Evolutionary conservation across 768 basidiomycete species (phyloP), one percentile per base, ranked within the genome.

Genomic region (Podaxis pistillaris): DNA sequence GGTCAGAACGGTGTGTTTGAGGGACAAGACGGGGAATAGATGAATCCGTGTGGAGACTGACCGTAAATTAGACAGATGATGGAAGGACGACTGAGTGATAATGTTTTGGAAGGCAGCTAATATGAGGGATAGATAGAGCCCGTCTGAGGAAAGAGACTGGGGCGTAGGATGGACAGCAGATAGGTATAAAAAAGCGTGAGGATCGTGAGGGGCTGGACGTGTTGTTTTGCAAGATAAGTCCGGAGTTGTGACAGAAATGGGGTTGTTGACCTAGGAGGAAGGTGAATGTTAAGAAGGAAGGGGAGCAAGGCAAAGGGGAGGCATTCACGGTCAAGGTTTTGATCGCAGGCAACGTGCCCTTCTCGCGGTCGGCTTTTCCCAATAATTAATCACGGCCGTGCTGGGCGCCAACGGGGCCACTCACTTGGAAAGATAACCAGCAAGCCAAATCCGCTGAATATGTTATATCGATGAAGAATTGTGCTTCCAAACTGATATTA

Each of bases 271-370:
- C 69, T 69, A 64, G 68, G 70, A 66, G 65, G 70, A 73, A 72
- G 72, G 67, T 70, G 68, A 74, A 76, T 76, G 77, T 78, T 76
- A 79, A 73, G 78, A 80, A 79, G 76, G 74, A 74, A 74, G 76
- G 73, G 66, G 79, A 80, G 81, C 75, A 83, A 85, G 83, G 82
- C 79, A 81, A 78, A 81, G 79, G 82, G 79, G 70, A 83, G 84
- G 84, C 82, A 76, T 78, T 69, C 71, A 73, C 70, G 69, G 72
- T 75, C 81, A 83, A 79, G 77, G 76, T 86, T 88, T 86, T 88
- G 86, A 88, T 89, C 79, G 79, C 81, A 82, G 77, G 79, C 86
- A 89, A 89, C 87, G 88, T 90, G 88, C 84, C 87, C 83, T 77
- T 78, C 75, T 80, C 73, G 76, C 77, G 77, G 64, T 77, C 81